Percentiles rank a stretch among this genome's conserved stretches.
Conservation (phyloP, 176 grass and related monocot genomes). For the Bolboschoenus planiculmis region DNA sequence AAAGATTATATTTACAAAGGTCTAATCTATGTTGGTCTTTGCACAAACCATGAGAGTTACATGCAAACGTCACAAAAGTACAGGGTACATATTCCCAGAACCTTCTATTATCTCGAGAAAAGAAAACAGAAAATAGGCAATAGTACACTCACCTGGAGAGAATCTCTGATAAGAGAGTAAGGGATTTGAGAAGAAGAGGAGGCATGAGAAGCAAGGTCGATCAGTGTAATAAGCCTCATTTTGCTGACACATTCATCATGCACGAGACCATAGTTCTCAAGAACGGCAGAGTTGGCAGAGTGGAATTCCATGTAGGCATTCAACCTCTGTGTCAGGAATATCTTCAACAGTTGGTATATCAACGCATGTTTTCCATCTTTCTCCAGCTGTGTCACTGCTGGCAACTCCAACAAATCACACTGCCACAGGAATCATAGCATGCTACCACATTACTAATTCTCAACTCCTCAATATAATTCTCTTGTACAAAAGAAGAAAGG, state of each 20-base stretch:
- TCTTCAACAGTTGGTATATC: conserved; percentile 68
- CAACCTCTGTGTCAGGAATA: conserved; percentile 77
- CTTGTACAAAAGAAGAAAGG: not conserved
- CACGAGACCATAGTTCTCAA: conserved; percentile 76
- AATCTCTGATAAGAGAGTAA: conserved; percentile 65
- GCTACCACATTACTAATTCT: not conserved
- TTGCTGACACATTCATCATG: conserved; percentile 86
- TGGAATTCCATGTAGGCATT: conserved; percentile 78
- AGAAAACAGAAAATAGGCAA: not conserved
- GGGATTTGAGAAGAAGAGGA: conserved; percentile 62
- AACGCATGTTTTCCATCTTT: conserved; percentile 62
- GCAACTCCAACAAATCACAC: conserved; percentile 83
- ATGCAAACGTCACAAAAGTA: not conserved
- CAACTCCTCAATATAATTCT: not conserved
- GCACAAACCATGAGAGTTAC: not conserved
- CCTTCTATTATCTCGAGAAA: not conserved
- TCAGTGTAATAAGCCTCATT: conserved; percentile 81
- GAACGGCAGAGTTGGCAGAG: conserved; percentile 46
- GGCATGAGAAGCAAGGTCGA: conserved; percentile 57
- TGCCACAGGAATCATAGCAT: conserved; percentile 33
- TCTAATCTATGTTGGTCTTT: not conserved
- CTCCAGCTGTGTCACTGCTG: conserved; percentile 74
- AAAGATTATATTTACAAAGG: not conserved
- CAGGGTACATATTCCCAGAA: not conserved
- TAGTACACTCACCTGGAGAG: conserved; percentile 45